phyloP scores from a whole-genome alignment of 768 basidiomycete genomes.

The Pholiota conissans region DNA sequence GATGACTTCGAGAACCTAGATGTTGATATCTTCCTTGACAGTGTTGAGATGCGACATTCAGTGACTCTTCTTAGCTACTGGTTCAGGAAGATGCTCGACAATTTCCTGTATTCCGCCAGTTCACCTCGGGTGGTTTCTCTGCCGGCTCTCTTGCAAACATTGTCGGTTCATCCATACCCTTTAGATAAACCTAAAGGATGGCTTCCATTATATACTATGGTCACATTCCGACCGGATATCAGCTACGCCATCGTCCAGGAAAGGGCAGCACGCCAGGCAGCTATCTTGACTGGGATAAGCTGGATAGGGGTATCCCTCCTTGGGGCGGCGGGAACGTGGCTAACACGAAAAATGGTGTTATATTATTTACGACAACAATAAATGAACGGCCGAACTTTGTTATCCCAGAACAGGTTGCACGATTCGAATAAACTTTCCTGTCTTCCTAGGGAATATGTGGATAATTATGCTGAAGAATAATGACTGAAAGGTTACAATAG shows the following conservation, averaged over 20 bases:
- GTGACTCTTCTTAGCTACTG: constrained; percentile 82
- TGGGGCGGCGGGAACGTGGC: constrained; percentile 43
- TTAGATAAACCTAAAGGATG: constrained; percentile 67
- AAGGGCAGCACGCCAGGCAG: constrained; percentile 70
- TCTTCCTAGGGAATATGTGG: constrained; percentile 20
- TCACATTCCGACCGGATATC: constrained; percentile 95
- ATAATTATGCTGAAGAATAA: constrained; percentile 19
- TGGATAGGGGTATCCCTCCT: constrained; percentile 47
- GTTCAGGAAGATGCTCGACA: constrained; percentile 79
- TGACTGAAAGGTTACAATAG: constrained; percentile 17
- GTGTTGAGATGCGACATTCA: constrained; percentile 92
- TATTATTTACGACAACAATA: constrained; percentile 24
- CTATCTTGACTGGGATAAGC: constrained; percentile 51
- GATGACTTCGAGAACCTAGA: constrained; percentile 12
- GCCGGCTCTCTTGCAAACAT: constrained; percentile 42
- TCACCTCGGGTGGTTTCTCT: constrained; percentile 47
- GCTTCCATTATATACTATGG: constrained; percentile 96
- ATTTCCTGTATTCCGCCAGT: constrained; percentile 65
- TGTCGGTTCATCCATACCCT: constrained; percentile 59
- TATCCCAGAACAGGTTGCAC: constrained; percentile 27
- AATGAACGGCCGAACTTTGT: constrained; percentile 31
- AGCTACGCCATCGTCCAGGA: constrained; percentile 80
- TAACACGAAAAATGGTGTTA: constrained; percentile 35
- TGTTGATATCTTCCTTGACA: constrained; percentile 35
- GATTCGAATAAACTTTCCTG: constrained; percentile 17